These are phyloP conservation scores for Colletotrichum noveboracense DNA, from an alignment of 2,329 filamentous ascomycete species.

Conservation along the genomic window DNA sequence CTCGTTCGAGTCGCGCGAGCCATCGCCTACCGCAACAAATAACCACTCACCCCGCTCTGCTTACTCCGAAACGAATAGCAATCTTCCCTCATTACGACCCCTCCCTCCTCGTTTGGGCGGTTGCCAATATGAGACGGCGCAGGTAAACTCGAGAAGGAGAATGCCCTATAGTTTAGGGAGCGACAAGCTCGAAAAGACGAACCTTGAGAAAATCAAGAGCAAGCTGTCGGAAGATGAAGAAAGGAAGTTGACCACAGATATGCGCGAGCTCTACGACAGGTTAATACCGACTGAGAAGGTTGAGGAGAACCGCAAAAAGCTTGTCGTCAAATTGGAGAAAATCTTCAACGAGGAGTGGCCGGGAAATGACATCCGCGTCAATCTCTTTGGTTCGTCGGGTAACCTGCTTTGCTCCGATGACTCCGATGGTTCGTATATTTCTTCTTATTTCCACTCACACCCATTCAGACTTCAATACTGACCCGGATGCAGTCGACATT, in stretches of 20 bases:
- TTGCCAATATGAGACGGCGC: slow-evolving; percentile 89
- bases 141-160: slow-evolving; percentile 80
- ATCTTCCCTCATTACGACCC: slow-evolving; percentile 71
- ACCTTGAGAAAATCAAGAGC: slow-evolving; percentile 74
- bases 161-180: slow-evolving; percentile 93
- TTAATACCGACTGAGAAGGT: slow-evolving; percentile 84
- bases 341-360: slow-evolving; percentile 93
- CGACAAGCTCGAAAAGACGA: slow-evolving; percentile 75
- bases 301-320: slow-evolving; percentile 73
- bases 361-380: slow-evolving; percentile 84
- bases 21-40: slow-evolving; percentile 77
- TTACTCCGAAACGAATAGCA: slow-evolving; percentile 85
- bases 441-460: background rate
- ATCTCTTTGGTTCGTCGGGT: slow-evolving; percentile 97
- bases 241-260: slow-evolving; percentile 77
- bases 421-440: slow-evolving; percentile 77
- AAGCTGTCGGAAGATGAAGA: slow-evolving; percentile 76
- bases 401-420: slow-evolving; percentile 94
- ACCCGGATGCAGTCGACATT: slow-evolving; percentile 77
- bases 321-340: slow-evolving; percentile 87
- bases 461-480: slow-evolving; percentile 25
- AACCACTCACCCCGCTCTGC: slow-evolving; percentile 89
- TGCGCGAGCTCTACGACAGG: slow-evolving; percentile 83
- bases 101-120: slow-evolving; percentile 62
- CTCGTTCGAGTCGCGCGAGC: slow-evolving; percentile 76